These are phyloP conservation scores for Prunus mira DNA, from an alignment of 306 rosid genomes.

Conservation along the genomic window DNA sequence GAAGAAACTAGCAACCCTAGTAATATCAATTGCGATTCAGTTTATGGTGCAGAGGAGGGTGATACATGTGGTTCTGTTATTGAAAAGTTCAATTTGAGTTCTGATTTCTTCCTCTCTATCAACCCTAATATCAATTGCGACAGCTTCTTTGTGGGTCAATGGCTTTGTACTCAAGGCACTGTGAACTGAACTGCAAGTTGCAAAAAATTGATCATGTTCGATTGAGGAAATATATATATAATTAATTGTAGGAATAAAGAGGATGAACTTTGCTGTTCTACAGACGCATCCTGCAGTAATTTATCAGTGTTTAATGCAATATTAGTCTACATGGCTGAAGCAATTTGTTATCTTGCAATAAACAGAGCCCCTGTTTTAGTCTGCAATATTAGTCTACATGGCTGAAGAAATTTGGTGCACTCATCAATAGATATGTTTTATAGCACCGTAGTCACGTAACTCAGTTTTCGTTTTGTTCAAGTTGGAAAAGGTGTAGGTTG, in stretches of 20 bases:
- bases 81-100: not conserved
- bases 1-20: not conserved
- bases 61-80: constrained; percentile 5
- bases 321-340: not conserved
- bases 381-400: no score
- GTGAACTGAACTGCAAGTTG: not conserved
- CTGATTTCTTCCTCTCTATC: not conserved
- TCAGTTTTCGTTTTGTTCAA: not conserved
- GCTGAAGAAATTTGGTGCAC: not conserved
- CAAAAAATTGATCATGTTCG: not conserved
- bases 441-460: no score
- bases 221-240: not conserved
- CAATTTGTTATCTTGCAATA: not conserved
- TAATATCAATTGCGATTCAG: not conserved
- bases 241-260: constrained; percentile 9
- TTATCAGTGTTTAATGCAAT: not conserved
- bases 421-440: not conserved
- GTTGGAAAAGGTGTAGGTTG: constrained; percentile 1
- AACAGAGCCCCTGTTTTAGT: no score
- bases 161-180: constrained; percentile 18
- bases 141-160: constrained; percentile 14
- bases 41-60: constrained; percentile 9
- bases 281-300: not conserved
- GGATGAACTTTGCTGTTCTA: not conserved
- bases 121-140: constrained; percentile 20